These are phyloP conservation scores for Triadica sebifera DNA, from an alignment of 345 rosid genomes.

Conservation along the genomic window DNA sequence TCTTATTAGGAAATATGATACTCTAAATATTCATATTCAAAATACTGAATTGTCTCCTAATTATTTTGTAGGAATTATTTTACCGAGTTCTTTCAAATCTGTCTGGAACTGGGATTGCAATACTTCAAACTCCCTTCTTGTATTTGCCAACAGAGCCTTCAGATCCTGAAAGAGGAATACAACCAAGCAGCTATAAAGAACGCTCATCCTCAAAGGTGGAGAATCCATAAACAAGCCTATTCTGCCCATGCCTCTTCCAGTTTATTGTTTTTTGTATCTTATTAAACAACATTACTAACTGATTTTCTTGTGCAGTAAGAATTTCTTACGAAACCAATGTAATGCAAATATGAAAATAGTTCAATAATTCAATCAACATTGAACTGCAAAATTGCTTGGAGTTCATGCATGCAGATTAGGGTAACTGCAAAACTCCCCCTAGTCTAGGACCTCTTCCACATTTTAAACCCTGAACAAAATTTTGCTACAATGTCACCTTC, in stretches of 20 bases:
- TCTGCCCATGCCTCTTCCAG: neutral
- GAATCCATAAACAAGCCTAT: neutral
- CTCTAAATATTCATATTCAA: no score
- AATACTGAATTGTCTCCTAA: neutral
- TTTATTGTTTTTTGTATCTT: neutral
- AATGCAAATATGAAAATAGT: neutral
- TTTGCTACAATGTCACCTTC: no score
- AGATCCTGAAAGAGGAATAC: slow-evolving; percentile 47
- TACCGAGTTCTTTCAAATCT: slow-evolving; percentile 69
- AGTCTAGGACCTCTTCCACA: neutral
- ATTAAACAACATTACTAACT: neutral
- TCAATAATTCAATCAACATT: neutral
- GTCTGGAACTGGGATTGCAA: slow-evolving; percentile 57
- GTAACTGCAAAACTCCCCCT: neutral
- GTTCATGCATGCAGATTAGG: neutral
- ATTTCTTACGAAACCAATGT: neutral
- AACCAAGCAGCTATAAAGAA: neutral
- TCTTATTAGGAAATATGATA: no score
- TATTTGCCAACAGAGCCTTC: slow-evolving; percentile 52
- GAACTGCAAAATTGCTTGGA: neutral
- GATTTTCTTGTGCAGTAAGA: neutral
- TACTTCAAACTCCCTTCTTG: slow-evolving; percentile 64
- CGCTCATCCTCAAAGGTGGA: neutral
- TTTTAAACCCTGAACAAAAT: neutral
- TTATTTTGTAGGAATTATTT: slow-evolving; percentile 15